A percentile compares a stretch with the other conserved stretches of the same genome.
phyloP scores from a whole-genome alignment of 2,329 filamentous ascomycete species.

The Ceratocystis lukuohia region DNA sequence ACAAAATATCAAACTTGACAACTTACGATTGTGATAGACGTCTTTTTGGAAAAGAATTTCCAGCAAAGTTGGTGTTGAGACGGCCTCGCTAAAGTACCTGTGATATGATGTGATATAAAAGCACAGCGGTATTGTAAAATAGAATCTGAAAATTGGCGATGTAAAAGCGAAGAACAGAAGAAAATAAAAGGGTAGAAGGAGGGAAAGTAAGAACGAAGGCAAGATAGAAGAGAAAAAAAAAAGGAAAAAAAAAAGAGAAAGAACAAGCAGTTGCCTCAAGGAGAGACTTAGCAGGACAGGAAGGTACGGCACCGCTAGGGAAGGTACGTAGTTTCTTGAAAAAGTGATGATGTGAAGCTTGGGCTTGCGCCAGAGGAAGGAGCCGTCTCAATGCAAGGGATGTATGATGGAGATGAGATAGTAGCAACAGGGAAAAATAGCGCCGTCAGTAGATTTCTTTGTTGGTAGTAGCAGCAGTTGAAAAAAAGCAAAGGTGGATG shows the following conservation, averaged over 20 bases:
- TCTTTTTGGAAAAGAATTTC: background rate
- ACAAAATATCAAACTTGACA: background rate
- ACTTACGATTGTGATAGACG: background rate
- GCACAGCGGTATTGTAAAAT: too few species aligned
- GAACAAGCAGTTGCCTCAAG: background rate
- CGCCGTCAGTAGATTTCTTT: background rate
- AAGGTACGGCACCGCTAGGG: background rate
- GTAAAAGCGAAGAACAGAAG: background rate
- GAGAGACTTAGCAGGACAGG: background rate
- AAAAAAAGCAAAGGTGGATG: background rate
- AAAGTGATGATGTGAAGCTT: conserved; percentile 5
- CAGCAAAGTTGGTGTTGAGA: background rate
- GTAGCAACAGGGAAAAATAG: conserved; percentile 6
- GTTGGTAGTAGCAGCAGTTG: background rate
- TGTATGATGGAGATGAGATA: background rate
- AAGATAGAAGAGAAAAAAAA: background rate
- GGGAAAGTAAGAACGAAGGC: background rate
- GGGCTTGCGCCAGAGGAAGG: conserved; percentile 2
- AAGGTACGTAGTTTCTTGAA: background rate
- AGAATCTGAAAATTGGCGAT: too few species aligned
- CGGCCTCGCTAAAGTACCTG: background rate
- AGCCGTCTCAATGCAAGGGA: conserved; percentile 1
- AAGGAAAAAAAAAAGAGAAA: background rate
- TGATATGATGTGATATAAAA: too few species aligned
- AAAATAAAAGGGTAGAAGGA: background rate